A percentile compares a stretch with the other conserved stretches of the same genome.
Evolutionary conservation across 2,329 filamentous ascomycete species (phyloP).

Genomic region (Colletotrichum sp.): DNA sequence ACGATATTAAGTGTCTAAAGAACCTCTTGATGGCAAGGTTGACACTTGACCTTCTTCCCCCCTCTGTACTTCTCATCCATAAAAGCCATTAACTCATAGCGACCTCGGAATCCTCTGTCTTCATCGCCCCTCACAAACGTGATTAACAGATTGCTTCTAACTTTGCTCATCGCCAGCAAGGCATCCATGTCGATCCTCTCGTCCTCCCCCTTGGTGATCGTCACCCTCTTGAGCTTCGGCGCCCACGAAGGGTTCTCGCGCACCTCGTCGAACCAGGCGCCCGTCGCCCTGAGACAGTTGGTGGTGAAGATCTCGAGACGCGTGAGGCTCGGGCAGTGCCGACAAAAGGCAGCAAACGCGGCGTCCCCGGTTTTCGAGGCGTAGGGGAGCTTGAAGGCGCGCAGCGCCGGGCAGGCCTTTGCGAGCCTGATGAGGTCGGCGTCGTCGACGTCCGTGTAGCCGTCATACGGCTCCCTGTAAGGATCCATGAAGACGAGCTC

Average conservation of each 20-base stretch:
- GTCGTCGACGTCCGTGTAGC: not conserved
- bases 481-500: not conserved
- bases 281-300: not conserved
- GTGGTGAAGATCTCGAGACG: not conserved
- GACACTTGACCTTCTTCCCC: not conserved
- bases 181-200: not conserved
- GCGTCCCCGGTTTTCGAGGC: not conserved
- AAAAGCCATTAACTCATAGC: not conserved
- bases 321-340: not conserved
- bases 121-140: not conserved
- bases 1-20: not conserved
- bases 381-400: not conserved
- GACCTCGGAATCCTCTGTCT: not conserved
- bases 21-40: not conserved
- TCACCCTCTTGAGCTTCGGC: not conserved
- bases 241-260: not conserved
- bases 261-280: not conserved
- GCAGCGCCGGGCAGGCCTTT: not conserved
- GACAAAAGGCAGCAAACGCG: not conserved
- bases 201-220: not conserved
- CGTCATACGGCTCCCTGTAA: not conserved
- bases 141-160: not conserved
- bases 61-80: not conserved
- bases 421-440: not conserved
- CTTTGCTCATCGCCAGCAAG: not conserved